phyloP scores from a whole-genome alignment of 1,284 basidiomycete species.

The Tremellales sp. region DNA sequence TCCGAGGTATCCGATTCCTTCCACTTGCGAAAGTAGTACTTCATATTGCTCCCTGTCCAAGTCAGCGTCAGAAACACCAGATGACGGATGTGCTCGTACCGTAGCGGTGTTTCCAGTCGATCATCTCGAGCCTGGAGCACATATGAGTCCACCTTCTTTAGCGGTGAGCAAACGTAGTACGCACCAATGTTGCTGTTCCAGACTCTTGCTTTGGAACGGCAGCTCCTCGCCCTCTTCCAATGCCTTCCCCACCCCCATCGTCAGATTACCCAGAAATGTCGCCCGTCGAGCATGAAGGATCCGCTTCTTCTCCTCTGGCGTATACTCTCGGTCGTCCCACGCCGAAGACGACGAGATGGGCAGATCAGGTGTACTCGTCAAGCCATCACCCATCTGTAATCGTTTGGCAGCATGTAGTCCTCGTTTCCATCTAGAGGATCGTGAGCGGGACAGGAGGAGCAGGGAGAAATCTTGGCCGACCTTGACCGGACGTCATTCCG shows the following conservation, averaged over 20 bases:
- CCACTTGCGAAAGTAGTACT: conserved; percentile 65
- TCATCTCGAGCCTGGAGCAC: conserved; percentile 56
- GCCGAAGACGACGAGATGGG: conserved; percentile 3
- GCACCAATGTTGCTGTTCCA: conserved; percentile 39
- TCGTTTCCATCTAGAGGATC: conserved; percentile 21
- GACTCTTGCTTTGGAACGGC: conserved; percentile 26
- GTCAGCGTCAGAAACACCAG: conserved; percentile 4
- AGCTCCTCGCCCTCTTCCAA: conserved; percentile 25
- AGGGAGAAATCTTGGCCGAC: conserved; percentile 8
- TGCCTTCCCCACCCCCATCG: conserved; percentile 13
- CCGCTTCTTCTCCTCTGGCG: conserved; percentile 5
- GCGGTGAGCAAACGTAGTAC: conserved; percentile 1
- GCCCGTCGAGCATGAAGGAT: conserved; percentile 15
- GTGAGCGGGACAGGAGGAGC: neutral
- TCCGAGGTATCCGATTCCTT: conserved; percentile 60
- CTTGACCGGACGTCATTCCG: conserved; percentile 32
- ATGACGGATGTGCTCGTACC: conserved; percentile 9
- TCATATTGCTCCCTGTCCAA: conserved; percentile 21
- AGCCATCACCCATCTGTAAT: conserved; percentile 24
- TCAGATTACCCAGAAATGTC: conserved; percentile 27
- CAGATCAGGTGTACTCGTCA: conserved; percentile 9
- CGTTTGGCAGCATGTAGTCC: conserved; percentile 26
- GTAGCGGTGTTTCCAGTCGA: conserved; percentile 58
- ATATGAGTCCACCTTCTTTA: neutral
- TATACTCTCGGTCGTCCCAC: conserved; percentile 3